Evolutionary conservation across 768 basidiomycete genomes (phyloP).

Genomic region (Sutorius australiensis): DNA sequence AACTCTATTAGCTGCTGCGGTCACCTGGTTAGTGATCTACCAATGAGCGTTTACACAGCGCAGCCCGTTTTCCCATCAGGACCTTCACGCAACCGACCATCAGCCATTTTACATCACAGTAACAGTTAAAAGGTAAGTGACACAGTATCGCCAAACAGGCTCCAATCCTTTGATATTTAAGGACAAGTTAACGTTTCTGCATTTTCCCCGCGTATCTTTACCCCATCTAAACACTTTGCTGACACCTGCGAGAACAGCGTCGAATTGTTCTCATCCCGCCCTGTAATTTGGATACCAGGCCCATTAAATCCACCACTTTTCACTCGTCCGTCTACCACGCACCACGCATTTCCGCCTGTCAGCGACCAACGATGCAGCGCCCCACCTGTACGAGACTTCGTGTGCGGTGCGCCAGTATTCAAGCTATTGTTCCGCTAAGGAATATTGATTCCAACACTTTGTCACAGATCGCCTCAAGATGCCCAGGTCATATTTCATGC

Average conservation of each 20-base stretch:
- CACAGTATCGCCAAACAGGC: conserved; percentile 17
- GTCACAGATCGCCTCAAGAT: conserved; percentile 50
- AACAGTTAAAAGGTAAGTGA: conserved; percentile 30
- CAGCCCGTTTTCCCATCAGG: conserved; percentile 25
- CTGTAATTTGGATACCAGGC: conserved; percentile 18
- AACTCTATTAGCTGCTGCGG: conserved; percentile 29
- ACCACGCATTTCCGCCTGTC: conserved; percentile 9
- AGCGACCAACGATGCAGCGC: conserved; percentile 47
- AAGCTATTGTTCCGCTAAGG: neutral
- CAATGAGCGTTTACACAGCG: conserved; percentile 16
- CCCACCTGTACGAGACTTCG: conserved; percentile 67
- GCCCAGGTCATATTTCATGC: conserved; percentile 76
- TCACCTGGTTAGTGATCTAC: conserved; percentile 20
- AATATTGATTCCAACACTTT: neutral
- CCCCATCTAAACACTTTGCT: conserved; percentile 4
- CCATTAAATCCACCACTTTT: conserved; percentile 28
- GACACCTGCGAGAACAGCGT: conserved; percentile 19
- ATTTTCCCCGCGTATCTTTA: conserved; percentile 8
- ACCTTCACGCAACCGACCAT: conserved; percentile 26
- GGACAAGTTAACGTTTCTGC: conserved; percentile 16
- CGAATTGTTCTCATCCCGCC: conserved; percentile 27
- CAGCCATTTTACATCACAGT: conserved; percentile 34
- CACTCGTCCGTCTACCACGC: conserved; percentile 20
- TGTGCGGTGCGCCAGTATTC: conserved; percentile 34
- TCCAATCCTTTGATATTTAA: conserved; percentile 29